Evolutionary conservation across 306 rosid species (phyloP), one percentile per base, ranked within the genome.

Genomic region (Inga oerstediana): DNA sequence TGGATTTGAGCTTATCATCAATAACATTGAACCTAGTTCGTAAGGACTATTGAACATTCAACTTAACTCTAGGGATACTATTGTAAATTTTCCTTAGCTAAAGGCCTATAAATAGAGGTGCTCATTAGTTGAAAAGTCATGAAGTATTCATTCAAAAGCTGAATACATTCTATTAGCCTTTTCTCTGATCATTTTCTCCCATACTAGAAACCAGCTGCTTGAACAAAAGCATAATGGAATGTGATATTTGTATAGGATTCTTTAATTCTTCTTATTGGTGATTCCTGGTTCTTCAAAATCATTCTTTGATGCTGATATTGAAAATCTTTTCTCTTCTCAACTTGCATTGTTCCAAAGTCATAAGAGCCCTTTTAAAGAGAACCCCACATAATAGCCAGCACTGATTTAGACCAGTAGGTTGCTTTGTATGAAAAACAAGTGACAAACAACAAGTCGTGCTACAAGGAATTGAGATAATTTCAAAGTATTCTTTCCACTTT

Each of bases 281-380:
- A 75, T 46, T 79, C 34, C 24, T 79, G 20, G 32, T 68, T 72
- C 75, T 45, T 74, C 22, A 71, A 75, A 66, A 45, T 62, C 48
- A 34, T 80, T 78, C 77, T 66, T 77, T 82, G 43, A 75, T 68
- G 39, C 37, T 73, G 59, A 45, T 39, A 67, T 46, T 51, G 37
- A 49, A n/a, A 59, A 56, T 15, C 2, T 72, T 62, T 41, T 43
- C 10, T 30, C 85, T 70, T 59, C 64, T 80, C 84, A 84, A 76
- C 56, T 80, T 85, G 59, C 45, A 20, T 41, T 70, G 79, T 30
- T 65, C 75, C 49, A 24, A 41, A 71, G 79, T 27, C 45, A 61
- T 71, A 64, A 30, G 3, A 72, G 30, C 39, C 69, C 19, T 24
- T 62, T 27, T 12, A 24, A 27, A 62, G 17, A 4, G 32, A 27